phyloP scores from a whole-genome alignment of 225 moss, liverwort and hornwort species.

The Marchantia paleacea region DNA sequence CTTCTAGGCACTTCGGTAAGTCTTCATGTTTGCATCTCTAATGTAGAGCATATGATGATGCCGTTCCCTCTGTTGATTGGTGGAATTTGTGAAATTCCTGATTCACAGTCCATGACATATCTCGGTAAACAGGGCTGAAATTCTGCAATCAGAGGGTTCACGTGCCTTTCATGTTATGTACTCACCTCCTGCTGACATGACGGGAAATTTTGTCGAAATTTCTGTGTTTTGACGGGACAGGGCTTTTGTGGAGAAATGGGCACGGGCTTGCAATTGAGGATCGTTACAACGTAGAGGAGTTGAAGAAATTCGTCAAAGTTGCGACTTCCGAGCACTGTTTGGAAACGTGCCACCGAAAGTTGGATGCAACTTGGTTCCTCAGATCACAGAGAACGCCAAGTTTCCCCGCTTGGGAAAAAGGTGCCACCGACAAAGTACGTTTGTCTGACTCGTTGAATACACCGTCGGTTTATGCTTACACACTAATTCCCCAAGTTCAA shows the following conservation, averaged over 20 bases:
- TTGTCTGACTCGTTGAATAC: no score
- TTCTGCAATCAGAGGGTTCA: no score
- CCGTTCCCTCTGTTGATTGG: no score
- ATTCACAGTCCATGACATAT: no score
- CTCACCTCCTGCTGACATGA: background rate
- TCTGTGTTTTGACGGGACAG: background rate
- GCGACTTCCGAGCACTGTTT: slow-evolving; percentile 32
- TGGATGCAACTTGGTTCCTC: slow-evolving; percentile 40
- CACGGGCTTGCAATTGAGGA: slow-evolving; percentile 29
- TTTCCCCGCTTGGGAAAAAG: slow-evolving; percentile 10
- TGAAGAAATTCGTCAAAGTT: slow-evolving; percentile 34
- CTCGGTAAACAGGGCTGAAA: no score
- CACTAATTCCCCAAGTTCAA: no score
- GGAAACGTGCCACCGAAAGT: slow-evolving; percentile 27
- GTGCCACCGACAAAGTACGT: slow-evolving; percentile 27
- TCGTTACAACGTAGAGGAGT: slow-evolving; percentile 21
- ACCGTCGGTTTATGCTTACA: no score
- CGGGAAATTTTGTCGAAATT: background rate
- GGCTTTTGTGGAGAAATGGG: slow-evolving; percentile 23
- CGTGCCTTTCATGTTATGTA: background rate
- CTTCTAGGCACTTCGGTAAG: slow-evolving; percentile 34
- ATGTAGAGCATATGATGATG: background rate
- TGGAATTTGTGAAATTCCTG: no score
- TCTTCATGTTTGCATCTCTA: background rate
- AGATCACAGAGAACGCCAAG: background rate